These are phyloP conservation scores for Aphanomyces cochlioides DNA, from an alignment of 352 stramenopile genomes.

Conservation along the genomic window DNA sequence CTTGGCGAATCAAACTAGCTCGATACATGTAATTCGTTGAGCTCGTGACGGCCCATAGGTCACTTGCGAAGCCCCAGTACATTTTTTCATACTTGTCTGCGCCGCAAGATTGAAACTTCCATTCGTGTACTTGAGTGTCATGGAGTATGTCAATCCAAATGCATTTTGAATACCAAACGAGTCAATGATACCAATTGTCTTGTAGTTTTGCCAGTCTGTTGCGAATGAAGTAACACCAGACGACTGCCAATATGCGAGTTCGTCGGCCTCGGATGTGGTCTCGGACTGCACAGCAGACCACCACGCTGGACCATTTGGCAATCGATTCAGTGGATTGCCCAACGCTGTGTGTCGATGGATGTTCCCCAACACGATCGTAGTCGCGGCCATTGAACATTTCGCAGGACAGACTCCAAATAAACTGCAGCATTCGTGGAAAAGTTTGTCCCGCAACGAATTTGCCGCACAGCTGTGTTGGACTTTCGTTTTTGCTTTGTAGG, in stretches of 20 bases:
- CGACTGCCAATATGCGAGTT: background rate
- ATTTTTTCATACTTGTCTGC: slow-evolving; percentile 17
- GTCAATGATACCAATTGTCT: slow-evolving; percentile 4
- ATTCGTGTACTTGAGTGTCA: background rate
- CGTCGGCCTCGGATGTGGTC: background rate
- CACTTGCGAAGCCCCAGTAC: slow-evolving; percentile 21
- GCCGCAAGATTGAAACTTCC: background rate
- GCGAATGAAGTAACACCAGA: background rate
- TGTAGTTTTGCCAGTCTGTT: slow-evolving; percentile 24
- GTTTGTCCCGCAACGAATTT: background rate
- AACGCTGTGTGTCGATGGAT: background rate
- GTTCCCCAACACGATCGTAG: background rate
- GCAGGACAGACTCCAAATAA: slow-evolving; percentile 16
- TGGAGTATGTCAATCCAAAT: slow-evolving; percentile 7
- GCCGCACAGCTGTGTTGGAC: background rate
- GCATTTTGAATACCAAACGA: background rate
- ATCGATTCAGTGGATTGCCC: background rate
- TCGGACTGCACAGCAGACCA: too few species aligned
- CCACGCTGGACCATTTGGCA: background rate
- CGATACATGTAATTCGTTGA: background rate
- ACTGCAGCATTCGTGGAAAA: slow-evolving; percentile 2
- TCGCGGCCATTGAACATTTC: background rate
- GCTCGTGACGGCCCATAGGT: slow-evolving; percentile 5
- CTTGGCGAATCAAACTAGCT: background rate
- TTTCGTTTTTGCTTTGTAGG: too few species aligned